Conservation (phyloP, 1,284 basidiomycete genomes). For the Fistulinella cinereoalba region DNA sequence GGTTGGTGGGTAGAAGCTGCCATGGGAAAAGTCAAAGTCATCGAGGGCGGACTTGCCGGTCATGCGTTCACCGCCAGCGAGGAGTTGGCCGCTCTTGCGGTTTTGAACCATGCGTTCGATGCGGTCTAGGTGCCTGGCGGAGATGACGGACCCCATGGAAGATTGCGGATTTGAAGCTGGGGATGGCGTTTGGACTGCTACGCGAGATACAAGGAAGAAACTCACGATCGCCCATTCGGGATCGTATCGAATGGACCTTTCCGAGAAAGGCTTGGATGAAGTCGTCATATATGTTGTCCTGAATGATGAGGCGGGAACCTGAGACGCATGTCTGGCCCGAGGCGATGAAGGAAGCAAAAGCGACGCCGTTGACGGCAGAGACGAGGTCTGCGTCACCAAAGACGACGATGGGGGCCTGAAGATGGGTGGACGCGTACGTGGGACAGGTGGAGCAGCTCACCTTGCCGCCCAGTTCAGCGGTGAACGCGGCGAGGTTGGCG, state of each 20-base stretch:
- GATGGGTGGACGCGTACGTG: no score
- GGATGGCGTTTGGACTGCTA: neutral
- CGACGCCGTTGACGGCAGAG: conserved; percentile 71
- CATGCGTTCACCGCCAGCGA: conserved; percentile 66
- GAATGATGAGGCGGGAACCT: conserved; percentile 70
- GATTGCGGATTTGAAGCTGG: conserved; percentile 66
- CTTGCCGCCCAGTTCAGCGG: conserved; percentile 82
- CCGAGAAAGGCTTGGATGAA: conserved; percentile 62
- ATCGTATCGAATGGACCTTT: conserved; percentile 60
- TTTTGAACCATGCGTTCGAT: conserved; percentile 57
- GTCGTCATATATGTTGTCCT: conserved; percentile 61
- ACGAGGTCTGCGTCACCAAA: conserved; percentile 73
- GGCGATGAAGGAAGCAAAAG: conserved; percentile 80
- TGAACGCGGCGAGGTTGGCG: conserved; percentile 66
- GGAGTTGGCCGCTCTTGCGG: conserved; percentile 46
- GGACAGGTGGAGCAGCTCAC: conserved; percentile 40
- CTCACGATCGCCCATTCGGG: conserved; percentile 74
- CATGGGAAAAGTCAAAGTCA: conserved; percentile 61
- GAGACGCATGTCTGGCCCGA: conserved; percentile 86
- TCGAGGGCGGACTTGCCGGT: conserved; percentile 60
- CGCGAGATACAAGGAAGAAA: conserved; percentile 10
- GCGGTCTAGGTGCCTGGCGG: conserved; percentile 55
- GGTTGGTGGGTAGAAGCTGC: conserved; percentile 77
- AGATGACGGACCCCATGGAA: conserved; percentile 78
- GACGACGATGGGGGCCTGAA: conserved; percentile 70